Evolutionary conservation across 1,139 yeast species (phyloP), one percentile per base, ranked within the genome.

Genomic region (Geotrichum fermentans): DNA sequence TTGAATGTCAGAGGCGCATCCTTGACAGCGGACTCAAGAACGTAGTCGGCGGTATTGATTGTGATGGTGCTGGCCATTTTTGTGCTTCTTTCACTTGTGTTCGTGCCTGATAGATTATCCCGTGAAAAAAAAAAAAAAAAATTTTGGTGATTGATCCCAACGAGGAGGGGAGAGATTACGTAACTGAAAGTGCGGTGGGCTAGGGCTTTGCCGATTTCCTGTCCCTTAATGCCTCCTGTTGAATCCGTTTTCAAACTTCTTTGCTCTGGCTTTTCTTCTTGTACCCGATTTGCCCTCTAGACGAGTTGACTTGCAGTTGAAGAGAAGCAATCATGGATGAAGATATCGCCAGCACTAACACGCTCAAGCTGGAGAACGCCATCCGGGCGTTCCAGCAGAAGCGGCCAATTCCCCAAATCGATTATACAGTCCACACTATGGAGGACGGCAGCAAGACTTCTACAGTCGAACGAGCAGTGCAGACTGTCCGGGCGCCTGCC

Each of bases 381-480:
- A 71, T 88, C 52, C 73, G 79, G 52, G 94, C 90, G 33, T 75
- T 88, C 59, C 78, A 80, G 58, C 73, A 75, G 52, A 79, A 80
- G 61, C 64, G 69, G 36, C 67, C 69, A 11, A 49, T 64, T 33
- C 67, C 65, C 13, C 49, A 58, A 28, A 63, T 62, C 30, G 89
- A 82, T 60, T 73, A 75, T 50, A 73, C 83, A 0, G 61, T 75
- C 4, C 81, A 83, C 61, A 71, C 75, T 10, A 73, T 82, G 54
- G 94, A 84, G 38, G 88, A 85, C 48, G 96, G 96, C 11, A 71
- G 74, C 34, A 64, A 67, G 41, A 74, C 80, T 24, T 75, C 80
- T 4, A 90, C 97, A 8, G 75, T 72, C 7, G 86, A 82, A 35
- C 72, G 98, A 51, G 82, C 82, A 4, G 80, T 85, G 24, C 69